Evolutionary conservation across 2,329 filamentous ascomycete genomes (phyloP).

Genomic region (Parastagonospora avenae): DNA sequence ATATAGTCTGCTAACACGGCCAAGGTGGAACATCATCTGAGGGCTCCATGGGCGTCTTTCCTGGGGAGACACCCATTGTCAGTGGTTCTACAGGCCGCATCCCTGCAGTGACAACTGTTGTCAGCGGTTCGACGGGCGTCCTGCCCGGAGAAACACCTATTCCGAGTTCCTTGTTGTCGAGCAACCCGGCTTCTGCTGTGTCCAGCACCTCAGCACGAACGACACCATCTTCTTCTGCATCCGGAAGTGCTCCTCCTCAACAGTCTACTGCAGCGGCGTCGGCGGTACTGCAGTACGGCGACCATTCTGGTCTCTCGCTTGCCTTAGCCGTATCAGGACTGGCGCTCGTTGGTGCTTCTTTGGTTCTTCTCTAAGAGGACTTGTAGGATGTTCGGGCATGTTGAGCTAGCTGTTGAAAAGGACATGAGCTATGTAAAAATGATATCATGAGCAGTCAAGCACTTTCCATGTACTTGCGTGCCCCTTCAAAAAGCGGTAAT

Average conservation of each 20-base stretch:
- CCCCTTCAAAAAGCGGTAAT: no score
- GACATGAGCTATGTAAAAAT: not conserved
- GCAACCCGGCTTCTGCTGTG: not conserved
- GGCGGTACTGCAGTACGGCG: constrained; percentile 9
- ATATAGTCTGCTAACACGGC: constrained; percentile 4
- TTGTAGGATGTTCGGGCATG: no score
- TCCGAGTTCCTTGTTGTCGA: not conserved
- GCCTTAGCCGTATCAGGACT: constrained; percentile 25
- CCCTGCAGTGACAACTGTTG: not conserved
- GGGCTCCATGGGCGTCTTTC: constrained; percentile 19
- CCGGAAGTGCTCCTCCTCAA: constrained; percentile 15
- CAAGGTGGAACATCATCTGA: constrained; percentile 7
- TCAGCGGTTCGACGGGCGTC: not conserved
- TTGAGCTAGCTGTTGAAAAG: not conserved
- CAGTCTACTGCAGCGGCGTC: constrained; percentile 26
- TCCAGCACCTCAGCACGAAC: not conserved
- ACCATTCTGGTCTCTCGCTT: constrained; percentile 15
- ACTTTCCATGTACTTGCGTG: no score
- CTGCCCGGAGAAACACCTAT: not conserved
- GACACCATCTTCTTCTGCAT: not conserved
- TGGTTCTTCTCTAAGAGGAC: constrained; percentile 25
- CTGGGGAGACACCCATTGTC: constrained; percentile 24
- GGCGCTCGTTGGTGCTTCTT: constrained; percentile 30
- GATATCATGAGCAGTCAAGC: not conserved
- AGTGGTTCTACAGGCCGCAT: not conserved